Conservation (phyloP, 495 filamentous ascomycete species). For the Opeltia flavorubescens region DNA sequence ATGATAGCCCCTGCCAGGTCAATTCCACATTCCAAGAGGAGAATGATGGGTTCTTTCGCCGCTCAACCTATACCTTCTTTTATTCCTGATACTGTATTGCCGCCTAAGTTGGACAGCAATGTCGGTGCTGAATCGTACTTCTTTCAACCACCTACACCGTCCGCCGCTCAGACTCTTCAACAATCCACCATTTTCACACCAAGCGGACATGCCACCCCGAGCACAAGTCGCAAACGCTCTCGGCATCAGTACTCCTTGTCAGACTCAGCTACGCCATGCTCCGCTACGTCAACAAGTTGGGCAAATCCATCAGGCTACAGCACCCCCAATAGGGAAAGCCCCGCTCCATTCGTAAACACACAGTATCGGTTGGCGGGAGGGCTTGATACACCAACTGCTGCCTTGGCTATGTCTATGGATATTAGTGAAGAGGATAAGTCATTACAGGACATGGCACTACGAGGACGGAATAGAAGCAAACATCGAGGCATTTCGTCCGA, state of each 20-base stretch:
- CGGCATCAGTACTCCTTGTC: slow-evolving; percentile 15
- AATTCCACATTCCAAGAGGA: slow-evolving; percentile 2
- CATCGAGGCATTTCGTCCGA: slow-evolving; percentile 15
- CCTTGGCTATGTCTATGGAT: slow-evolving; percentile 29
- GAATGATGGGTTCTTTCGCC: slow-evolving; percentile 3
- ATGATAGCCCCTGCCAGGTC: background rate
- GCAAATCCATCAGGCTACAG: background rate
- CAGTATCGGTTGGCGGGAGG: slow-evolving; percentile 48
- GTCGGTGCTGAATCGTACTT: slow-evolving; percentile 42
- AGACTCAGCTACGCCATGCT: background rate
- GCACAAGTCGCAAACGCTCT: slow-evolving; percentile 27
- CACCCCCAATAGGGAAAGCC: slow-evolving; percentile 17
- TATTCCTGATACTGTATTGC: slow-evolving; percentile 35
- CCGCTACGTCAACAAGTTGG: background rate
- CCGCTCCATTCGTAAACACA: slow-evolving; percentile 37
- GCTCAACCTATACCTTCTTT: slow-evolving; percentile 35
- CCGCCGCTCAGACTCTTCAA: slow-evolving; percentile 45
- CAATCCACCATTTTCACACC: slow-evolving; percentile 37
- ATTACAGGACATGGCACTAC: background rate
- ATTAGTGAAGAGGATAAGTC: slow-evolving; percentile 24
- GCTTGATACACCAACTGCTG: slow-evolving; percentile 43
- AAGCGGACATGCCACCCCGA: slow-evolving; percentile 1
- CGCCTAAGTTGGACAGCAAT: slow-evolving; percentile 36
- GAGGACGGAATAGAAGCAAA: slow-evolving; percentile 20
- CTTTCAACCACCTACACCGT: slow-evolving; percentile 57